Evolutionary conservation across 106 monocot genomes (phyloP).

Genomic region (Acorus gramineus): DNA sequence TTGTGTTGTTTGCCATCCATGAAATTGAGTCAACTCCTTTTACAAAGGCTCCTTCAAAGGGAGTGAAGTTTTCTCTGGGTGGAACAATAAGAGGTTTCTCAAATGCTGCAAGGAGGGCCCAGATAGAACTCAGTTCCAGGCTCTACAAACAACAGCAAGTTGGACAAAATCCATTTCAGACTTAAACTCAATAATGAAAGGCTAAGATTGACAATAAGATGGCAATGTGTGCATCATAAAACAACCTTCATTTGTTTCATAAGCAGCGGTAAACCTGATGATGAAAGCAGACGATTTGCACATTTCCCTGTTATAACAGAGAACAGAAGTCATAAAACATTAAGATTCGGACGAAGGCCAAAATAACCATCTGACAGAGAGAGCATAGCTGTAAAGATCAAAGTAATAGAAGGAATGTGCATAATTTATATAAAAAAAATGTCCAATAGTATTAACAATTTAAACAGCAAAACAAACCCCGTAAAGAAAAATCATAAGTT

Average conservation of each 20-base stretch:
- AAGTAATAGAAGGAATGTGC: no score
- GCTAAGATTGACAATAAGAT: background rate
- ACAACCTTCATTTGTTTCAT: conserved; percentile 83
- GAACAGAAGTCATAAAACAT: background rate
- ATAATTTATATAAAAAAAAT: no score
- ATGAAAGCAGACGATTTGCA: conserved; percentile 74
- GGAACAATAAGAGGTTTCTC: conserved; percentile 53
- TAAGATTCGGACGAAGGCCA: background rate
- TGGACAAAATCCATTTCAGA: conserved; percentile 3
- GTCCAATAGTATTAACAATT: no score
- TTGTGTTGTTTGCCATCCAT: conserved; percentile 91
- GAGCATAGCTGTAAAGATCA: no score
- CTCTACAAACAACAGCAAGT: conserved; percentile 46
- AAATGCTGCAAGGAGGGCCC: conserved; percentile 98
- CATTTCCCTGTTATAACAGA: conserved; percentile 65
- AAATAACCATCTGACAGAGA: no score
- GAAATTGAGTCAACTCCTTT: conserved; percentile 68
- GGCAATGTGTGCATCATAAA: background rate
- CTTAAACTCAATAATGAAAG: conserved; percentile 1
- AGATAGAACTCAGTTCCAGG: conserved; percentile 80
- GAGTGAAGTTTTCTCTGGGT: background rate
- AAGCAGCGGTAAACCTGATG: conserved; percentile 79
- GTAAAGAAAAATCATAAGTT: no score
- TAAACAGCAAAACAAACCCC: no score
- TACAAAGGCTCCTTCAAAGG: conserved; percentile 90